Evolutionary conservation across 1,284 basidiomycete genomes (phyloP), one percentile per base, ranked within the genome.

Genomic region (Mycena sp.): DNA sequence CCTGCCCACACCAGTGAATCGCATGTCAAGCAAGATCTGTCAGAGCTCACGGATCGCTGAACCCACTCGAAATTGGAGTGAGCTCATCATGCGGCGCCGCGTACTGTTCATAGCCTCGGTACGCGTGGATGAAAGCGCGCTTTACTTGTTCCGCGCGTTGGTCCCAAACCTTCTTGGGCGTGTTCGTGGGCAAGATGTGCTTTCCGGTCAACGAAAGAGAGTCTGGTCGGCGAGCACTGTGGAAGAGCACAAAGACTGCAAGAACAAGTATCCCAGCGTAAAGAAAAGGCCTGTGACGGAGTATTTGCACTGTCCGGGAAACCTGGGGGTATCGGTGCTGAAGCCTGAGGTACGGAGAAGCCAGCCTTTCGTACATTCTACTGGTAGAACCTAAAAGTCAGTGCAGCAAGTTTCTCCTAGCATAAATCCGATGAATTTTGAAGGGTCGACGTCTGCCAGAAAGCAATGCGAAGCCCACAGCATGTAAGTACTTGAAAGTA

Each of bases 11-110:
- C 7, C 10, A n/a, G 21, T 51, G 51, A 14, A n/a, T 41, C 2
- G 44, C 35, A 58, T 6, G 6, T 26, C 26, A 29, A 19, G 0
- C 38, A 19, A 45, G 16, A 9, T 51, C n/a, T 48, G 11, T 10
- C 63, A 54, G 45, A 17, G 4, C 46, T 19, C 67, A 91, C 90
- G 85, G 85, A 74, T 90, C 79, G 17, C 78, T 71, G 17, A 74
- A 76, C 3, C 58, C 64, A 51, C 84, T 83, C 3, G 83, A 78
- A 16, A 88, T 3, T 0, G 90, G 89, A 19, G 70, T 72, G 16
- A 92, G 72, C 71, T 92, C 90, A 62, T 92, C 90, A 28, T 80
- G 79, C 9, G 86, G 85, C 6, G 80, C 79, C 0, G 89, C 88
- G 67, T 84, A 80, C 32, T 70, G 69, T 68, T 87, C 82, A 69